phyloP scores from a whole-genome alignment of 139 green algal species.

The Pleodorina starrii region DNA sequence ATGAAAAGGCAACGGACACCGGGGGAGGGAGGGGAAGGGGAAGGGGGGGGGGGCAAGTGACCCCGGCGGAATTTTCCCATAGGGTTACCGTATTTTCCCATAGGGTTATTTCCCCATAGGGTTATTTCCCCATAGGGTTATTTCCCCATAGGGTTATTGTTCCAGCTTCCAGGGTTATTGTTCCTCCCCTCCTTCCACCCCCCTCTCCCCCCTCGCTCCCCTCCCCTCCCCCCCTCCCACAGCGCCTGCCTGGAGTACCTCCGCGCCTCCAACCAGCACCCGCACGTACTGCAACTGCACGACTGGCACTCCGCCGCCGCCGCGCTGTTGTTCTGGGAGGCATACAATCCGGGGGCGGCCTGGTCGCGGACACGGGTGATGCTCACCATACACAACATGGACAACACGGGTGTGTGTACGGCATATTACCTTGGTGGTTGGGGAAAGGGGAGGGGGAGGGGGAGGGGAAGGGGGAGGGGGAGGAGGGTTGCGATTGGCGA shows the following conservation, averaged over 20 bases:
- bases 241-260: constrained; percentile 92
- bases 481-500: too few species aligned
- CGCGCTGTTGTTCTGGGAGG: constrained; percentile 39
- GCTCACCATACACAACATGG: constrained; percentile 97
- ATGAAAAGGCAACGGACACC: too few species aligned
- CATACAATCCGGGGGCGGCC: background rate
- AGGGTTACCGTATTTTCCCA: too few species aligned
- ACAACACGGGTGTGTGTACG: constrained; percentile 79
- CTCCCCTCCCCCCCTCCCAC: background rate
- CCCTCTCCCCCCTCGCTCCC: too few species aligned
- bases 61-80: too few species aligned
- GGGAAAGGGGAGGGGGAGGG: background rate
- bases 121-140: too few species aligned
- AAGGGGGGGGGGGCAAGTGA: too few species aligned
- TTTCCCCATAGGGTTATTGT: too few species aligned
- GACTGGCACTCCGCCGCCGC: constrained; percentile 92
- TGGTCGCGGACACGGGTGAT: constrained; percentile 67
- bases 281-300: constrained; percentile 85
- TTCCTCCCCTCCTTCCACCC: too few species aligned
- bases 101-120: too few species aligned
- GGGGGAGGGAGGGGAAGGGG: background rate
- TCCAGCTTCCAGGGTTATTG: too few species aligned
- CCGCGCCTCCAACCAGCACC: constrained; percentile 54
- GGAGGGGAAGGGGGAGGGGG: background rate
- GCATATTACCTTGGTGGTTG: background rate